Evolutionary conservation across 495 filamentous ascomycete genomes (phyloP).

Genomic region (Tetracladium marchalianum): DNA sequence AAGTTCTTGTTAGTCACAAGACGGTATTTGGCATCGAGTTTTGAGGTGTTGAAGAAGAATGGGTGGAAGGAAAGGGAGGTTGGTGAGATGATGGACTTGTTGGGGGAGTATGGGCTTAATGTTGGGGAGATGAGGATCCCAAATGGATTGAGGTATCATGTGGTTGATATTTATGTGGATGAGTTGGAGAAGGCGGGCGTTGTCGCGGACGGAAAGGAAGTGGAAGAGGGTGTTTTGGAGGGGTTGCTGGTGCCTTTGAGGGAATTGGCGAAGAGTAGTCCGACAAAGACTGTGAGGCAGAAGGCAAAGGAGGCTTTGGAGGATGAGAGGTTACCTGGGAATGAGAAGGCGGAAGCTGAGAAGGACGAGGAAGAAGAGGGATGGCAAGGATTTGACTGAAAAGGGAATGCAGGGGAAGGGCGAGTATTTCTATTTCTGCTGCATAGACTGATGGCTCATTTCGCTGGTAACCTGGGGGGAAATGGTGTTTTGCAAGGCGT

Average conservation of each 20-base stretch:
- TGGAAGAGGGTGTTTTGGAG: constrained; percentile 30
- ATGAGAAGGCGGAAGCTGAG: constrained; percentile 22
- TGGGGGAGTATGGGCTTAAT: constrained; percentile 32
- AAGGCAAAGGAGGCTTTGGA: constrained; percentile 61
- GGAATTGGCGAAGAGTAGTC: constrained; percentile 42
- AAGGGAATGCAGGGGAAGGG: background rate
- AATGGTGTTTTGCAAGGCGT: constrained; percentile 12
- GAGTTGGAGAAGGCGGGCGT: constrained; percentile 63
- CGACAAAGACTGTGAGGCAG: constrained; percentile 60
- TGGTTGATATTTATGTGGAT: constrained; percentile 86
- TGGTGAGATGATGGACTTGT: constrained; percentile 17
- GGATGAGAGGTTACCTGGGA: constrained; percentile 61
- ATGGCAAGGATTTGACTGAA: constrained; percentile 67
- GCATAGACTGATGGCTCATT: no score
- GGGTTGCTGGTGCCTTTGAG: constrained; percentile 49
- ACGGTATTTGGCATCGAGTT: constrained; percentile 58
- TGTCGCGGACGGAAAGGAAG: constrained; percentile 29
- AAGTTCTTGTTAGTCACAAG: constrained; percentile 87
- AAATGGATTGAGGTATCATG: constrained; percentile 77
- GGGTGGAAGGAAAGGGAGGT: constrained; percentile 25
- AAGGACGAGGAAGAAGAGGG: constrained; percentile 32
- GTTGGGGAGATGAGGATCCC: constrained; percentile 44
- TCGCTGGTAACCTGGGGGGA: no score
- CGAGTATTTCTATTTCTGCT: background rate
- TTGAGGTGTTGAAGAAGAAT: constrained; percentile 40